phyloP scores from a whole-genome alignment of 495 filamentous ascomycete genomes.

The Neurospora cerealis region DNA sequence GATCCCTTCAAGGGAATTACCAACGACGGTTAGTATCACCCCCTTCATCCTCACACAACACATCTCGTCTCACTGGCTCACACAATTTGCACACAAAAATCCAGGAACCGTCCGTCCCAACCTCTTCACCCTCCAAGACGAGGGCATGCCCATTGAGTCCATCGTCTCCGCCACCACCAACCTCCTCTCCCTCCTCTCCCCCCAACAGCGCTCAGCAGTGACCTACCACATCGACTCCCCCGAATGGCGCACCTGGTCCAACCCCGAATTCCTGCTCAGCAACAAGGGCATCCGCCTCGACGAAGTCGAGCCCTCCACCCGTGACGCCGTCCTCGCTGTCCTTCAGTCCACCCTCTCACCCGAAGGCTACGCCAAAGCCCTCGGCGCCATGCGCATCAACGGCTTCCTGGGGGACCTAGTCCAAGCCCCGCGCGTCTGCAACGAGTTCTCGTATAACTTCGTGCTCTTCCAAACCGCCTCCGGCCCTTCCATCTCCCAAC shows the following conservation, averaged over 20 bases:
- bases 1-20: slow-evolving; percentile 67
- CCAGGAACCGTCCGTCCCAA: slow-evolving; percentile 43
- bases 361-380: slow-evolving; percentile 61
- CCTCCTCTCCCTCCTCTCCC: slow-evolving; percentile 34
- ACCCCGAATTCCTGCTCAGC: slow-evolving; percentile 57
- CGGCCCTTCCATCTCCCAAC: slow-evolving; percentile 35
- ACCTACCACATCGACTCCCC: slow-evolving; percentile 56
- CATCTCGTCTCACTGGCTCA: background rate
- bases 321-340: slow-evolving; percentile 41
- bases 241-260: slow-evolving; percentile 67
- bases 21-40: slow-evolving; percentile 43
- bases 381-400: slow-evolving; percentile 64
- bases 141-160: slow-evolving; percentile 44
- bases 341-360: slow-evolving; percentile 49
- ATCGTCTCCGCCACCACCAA: slow-evolving; percentile 42
- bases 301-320: slow-evolving; percentile 33
- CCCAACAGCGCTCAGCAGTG: slow-evolving; percentile 36
- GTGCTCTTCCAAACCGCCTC: slow-evolving; percentile 39
- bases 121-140: slow-evolving; percentile 52
- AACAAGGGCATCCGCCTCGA: slow-evolving; percentile 59
- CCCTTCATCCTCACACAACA: background rate
- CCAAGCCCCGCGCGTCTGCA: slow-evolving; percentile 50
- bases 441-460: slow-evolving; percentile 69
- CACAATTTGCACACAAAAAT: background rate
- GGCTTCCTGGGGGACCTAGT: slow-evolving; percentile 66